Base-by-base conservation (phyloP, 2,329 filamentous ascomycete genomes). In the Cordyceps sp. region DNA sequence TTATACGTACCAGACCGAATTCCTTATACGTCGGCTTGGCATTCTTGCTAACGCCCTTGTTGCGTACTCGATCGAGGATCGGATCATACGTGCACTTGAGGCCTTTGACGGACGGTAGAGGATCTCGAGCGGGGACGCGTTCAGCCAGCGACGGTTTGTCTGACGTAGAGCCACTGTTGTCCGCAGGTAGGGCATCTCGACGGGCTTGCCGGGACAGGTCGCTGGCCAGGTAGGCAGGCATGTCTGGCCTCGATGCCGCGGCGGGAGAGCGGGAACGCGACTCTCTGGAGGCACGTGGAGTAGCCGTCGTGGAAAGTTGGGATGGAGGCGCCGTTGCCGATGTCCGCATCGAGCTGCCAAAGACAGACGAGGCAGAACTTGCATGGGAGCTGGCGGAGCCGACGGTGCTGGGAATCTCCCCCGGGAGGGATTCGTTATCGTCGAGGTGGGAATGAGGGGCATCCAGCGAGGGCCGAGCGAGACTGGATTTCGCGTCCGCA, bases 361-460 rank as follows among this genome's bases (percentile, higher is more conserved):
- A 80, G 41, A 78, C 63, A 33, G 82, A 83, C 28, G 78, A 83
- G 31, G 67, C 66, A 33, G 74, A 71, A 57, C 76, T 84, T 35
- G 69, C 64, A 47, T 76, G 66, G 35, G 79, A 84, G 55, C 74
- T 82, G 35, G 75, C 70, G 31, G 80, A 85, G 45, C 72, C 77
- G 43, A 76, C 66, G 39, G 72, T 75, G 52, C 77, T 78, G 47
- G 78, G 65, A 33, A 76, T 66, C 46, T 85, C 78, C 52, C 71
- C 72, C 43, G 68, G 60, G 36, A 62, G 48, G 39, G 64, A 69
- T 41, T 74, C 73, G 57, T 56, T 69, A 41, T 74, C 73, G 57
- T 56, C 62, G 46, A 72, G 71, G 55, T 76, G 51, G 31, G 39
- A 30, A 31, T 37, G 45, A 32, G 43, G 39, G 38, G 39, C 36